These are phyloP conservation scores for Colletotrichum sp. DNA, from an alignment of 2,329 filamentous ascomycete genomes.

Conservation along the genomic window DNA sequence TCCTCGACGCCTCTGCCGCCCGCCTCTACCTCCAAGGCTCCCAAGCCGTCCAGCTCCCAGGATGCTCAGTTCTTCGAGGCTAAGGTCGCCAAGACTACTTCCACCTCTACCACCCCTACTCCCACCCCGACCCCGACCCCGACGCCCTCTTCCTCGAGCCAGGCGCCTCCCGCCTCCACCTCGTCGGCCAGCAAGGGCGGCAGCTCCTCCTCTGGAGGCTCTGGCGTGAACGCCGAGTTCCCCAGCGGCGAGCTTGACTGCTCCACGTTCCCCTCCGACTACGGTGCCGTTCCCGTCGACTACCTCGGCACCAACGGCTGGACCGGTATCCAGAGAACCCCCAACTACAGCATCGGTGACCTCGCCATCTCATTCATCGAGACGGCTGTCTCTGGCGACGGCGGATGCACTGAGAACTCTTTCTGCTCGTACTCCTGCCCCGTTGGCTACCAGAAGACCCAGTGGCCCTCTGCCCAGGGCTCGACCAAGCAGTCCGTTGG, in stretches of 20 bases:
- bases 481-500: conserved; percentile 83
- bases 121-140: conserved; percentile 28
- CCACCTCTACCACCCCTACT: conserved; percentile 33
- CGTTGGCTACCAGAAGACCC: conserved; percentile 88
- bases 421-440: conserved; percentile 96
- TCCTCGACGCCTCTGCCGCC: conserved; percentile 53
- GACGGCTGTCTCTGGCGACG: conserved; percentile 63
- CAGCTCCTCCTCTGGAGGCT: conserved; percentile 32
- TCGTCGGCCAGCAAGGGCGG: conserved; percentile 29
- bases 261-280: conserved; percentile 75
- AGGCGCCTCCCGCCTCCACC: conserved; percentile 27
- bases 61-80: conserved; percentile 59
- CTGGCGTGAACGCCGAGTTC: conserved; percentile 72
- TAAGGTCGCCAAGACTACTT: conserved; percentile 35
- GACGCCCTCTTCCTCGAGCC: conserved; percentile 25
- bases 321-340: conserved; percentile 75
- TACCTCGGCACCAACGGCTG: conserved; percentile 78
- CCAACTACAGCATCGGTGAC: conserved; percentile 53
- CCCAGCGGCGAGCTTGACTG: conserved; percentile 77
- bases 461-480: conserved; percentile 85
- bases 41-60: conserved; percentile 34
- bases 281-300: conserved; percentile 75
- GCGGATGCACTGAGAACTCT: conserved; percentile 61
- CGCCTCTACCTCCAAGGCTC: conserved; percentile 38
- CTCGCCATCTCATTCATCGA: conserved; percentile 68